Conservation (phyloP, 805 yeast genomes). For the Wickerhamomyces xylosicus region DNA sequence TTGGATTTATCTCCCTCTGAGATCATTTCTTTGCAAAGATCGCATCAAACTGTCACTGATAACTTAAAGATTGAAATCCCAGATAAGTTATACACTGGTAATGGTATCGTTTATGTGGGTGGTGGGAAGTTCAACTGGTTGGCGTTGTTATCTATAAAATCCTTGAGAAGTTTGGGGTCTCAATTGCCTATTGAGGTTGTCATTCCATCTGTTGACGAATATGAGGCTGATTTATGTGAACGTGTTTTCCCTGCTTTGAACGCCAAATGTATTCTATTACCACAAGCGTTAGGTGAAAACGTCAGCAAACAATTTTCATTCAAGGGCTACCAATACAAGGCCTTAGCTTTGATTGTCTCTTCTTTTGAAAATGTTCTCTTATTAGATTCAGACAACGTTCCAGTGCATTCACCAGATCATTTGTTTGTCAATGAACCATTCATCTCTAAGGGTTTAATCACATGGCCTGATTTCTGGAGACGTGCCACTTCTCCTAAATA, state of each 20-base stretch:
- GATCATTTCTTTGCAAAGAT: slow-evolving; percentile 29
- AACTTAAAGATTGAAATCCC: slow-evolving; percentile 39
- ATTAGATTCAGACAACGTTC: slow-evolving; percentile 64
- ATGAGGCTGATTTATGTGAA: slow-evolving; percentile 57
- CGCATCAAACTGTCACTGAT: slow-evolving; percentile 37
- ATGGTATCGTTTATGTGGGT: slow-evolving; percentile 57
- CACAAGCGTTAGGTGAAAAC: slow-evolving; percentile 48
- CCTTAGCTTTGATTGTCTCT: slow-evolving; percentile 59
- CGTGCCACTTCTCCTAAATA: slow-evolving; percentile 69
- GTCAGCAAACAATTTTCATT: slow-evolving; percentile 41
- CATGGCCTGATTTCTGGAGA: slow-evolving; percentile 90
- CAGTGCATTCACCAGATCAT: slow-evolving; percentile 52
- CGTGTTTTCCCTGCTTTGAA: slow-evolving; percentile 48
- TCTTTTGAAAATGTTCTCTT: slow-evolving; percentile 66
- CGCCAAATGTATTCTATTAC: slow-evolving; percentile 56
- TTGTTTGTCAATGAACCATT: slow-evolving; percentile 52
- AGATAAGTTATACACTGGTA: slow-evolving; percentile 34
- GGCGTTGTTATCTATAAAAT: slow-evolving; percentile 37
- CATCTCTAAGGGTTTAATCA: slow-evolving; percentile 35
- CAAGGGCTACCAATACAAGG: slow-evolving; percentile 56
- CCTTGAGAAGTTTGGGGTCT: slow-evolving; percentile 37
- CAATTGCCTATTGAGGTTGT: slow-evolving; percentile 63
- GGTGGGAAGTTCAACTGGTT: slow-evolving; percentile 53
- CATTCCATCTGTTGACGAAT: slow-evolving; percentile 55
- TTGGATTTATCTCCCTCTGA: slow-evolving; percentile 35